Evolutionary conservation across 2,329 filamentous ascomycete genomes (phyloP).

Genomic region (Colletotrichum sidae): DNA sequence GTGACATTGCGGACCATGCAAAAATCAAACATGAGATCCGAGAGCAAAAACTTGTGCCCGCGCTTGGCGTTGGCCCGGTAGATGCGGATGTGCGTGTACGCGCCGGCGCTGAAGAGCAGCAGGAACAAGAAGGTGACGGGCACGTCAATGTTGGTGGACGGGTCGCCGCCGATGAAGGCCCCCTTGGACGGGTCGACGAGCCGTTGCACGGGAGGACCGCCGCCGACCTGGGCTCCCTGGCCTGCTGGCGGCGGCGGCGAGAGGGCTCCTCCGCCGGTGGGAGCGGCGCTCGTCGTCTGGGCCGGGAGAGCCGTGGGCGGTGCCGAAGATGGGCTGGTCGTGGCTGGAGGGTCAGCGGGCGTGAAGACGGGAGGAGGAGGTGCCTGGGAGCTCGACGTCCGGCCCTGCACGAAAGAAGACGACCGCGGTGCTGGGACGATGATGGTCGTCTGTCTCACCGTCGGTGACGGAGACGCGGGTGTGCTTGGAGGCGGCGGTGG

Average conservation of each 20-base stretch:
- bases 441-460: no score
- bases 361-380: conserved; percentile 4
- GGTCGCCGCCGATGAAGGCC: conserved; percentile 27
- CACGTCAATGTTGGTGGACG: conserved; percentile 39
- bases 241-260: conserved; percentile 13
- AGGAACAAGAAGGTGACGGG: conserved; percentile 42
- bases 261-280: neutral
- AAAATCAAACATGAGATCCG: conserved; percentile 52
- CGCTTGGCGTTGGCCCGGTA: conserved; percentile 46
- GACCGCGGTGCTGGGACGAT: no score
- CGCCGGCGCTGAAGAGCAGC: conserved; percentile 42
- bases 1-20: conserved; percentile 50
- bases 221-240: conserved; percentile 1
- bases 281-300: conserved; percentile 6
- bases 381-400: no score
- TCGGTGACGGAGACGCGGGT: neutral
- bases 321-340: neutral
- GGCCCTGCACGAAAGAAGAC: no score
- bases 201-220: conserved; percentile 6
- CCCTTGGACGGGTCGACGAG: conserved; percentile 29
- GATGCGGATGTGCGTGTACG: conserved; percentile 42
- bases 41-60: conserved; percentile 53
- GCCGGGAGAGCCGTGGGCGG: conserved; percentile 20
- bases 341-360: neutral
- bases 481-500: conserved; percentile 1